A percentile compares a stretch with the other conserved stretches of the same genome.
phyloP scores from a whole-genome alignment of 768 basidiomycete species.

The Omphalotus guepiniiformis region DNA sequence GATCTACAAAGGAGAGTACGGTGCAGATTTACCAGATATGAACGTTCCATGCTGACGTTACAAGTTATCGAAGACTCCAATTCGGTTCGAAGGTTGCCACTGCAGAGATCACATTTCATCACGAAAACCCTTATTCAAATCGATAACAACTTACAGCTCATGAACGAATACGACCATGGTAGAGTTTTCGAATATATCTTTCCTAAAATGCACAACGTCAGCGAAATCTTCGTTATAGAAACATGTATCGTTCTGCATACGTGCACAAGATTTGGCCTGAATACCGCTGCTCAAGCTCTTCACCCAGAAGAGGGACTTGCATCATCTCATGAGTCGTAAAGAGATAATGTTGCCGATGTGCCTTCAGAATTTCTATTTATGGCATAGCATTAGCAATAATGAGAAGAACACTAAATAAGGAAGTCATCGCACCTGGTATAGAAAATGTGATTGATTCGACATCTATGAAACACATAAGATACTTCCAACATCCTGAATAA shows the following conservation, averaged over 20 bases:
- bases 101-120: conserved; percentile 23
- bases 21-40: conserved; percentile 65
- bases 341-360: conserved; percentile 81
- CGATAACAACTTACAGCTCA: conserved; percentile 73
- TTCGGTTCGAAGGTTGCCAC: conserved; percentile 86
- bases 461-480: conserved; percentile 33
- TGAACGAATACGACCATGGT: conserved; percentile 87
- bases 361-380: conserved; percentile 79
- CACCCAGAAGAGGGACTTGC: conserved; percentile 69
- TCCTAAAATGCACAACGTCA: conserved; percentile 41
- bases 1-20: too few relatives aligned
- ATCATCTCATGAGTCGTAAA: conserved; percentile 75
- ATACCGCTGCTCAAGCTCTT: conserved; percentile 67
- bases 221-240: too few relatives aligned
- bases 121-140: background rate
- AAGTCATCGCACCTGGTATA: conserved; percentile 54
- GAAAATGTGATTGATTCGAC: conserved; percentile 59
- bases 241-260: too few relatives aligned
- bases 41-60: conserved; percentile 74
- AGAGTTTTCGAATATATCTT: conserved; percentile 71
- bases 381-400: too few relatives aligned
- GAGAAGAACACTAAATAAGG: background rate
- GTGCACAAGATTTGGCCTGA: conserved; percentile 85
- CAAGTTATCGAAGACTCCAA: conserved; percentile 68
- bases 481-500: background rate